These are phyloP conservation scores for Silene vulgaris DNA, from an alignment of 179 eudicot species.

Conservation along the genomic window DNA sequence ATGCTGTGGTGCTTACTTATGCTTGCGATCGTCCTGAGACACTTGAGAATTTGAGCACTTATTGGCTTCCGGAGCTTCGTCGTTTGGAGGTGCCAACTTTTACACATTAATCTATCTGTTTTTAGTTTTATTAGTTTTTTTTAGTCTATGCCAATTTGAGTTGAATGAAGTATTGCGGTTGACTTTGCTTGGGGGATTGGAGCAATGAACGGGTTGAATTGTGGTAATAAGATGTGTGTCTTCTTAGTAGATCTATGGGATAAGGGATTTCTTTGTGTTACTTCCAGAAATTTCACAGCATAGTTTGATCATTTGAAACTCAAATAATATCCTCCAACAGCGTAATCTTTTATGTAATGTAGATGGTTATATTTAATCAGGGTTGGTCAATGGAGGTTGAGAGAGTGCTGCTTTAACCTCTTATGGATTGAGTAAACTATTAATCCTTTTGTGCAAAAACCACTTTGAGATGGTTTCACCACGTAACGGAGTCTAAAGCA, in stretches of 20 bases:
- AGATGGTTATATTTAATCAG: not conserved
- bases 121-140: not conserved
- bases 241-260: not conserved
- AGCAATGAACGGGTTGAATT: not conserved
- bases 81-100: slow-evolving; percentile 59
- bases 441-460: not conserved
- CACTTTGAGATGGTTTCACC: not conserved
- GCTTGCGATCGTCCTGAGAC: slow-evolving; percentile 85
- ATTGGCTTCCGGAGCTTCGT: slow-evolving; percentile 53
- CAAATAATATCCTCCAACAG: not conserved
- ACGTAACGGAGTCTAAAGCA: too few relatives aligned
- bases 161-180: not conserved
- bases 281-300: not conserved
- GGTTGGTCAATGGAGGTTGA: not conserved
- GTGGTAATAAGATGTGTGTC: not conserved
- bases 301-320: not conserved
- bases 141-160: not conserved
- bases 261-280: not conserved
- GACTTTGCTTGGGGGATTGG: not conserved
- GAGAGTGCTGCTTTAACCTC: not conserved
- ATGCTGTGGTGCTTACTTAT: slow-evolving; percentile 86
- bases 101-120: not conserved
- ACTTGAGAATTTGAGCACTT: slow-evolving; percentile 66
- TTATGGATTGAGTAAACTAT: too few relatives aligned
- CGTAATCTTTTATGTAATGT: too few relatives aligned